A percentile compares a stretch with the other conserved stretches of the same genome.
Evolutionary conservation across 169 alveolate genomes (phyloP).

Genomic region (Plasmodium inui): DNA sequence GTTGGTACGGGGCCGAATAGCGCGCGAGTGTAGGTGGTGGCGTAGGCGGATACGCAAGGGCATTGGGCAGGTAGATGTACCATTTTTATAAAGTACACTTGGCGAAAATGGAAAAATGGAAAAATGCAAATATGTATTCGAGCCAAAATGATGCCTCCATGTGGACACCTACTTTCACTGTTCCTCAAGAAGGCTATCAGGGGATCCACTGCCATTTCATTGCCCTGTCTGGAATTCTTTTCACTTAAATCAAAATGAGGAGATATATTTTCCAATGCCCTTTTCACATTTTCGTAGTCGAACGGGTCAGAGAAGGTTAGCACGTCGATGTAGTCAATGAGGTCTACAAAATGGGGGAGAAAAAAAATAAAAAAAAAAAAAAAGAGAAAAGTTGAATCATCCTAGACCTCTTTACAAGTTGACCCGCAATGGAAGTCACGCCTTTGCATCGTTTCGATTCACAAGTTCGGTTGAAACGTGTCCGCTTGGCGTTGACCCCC

Average conservation of each 20-base stretch:
- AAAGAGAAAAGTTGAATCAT: neutral
- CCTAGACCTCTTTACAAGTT: neutral
- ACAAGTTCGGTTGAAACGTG: neutral
- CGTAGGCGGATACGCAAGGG: neutral
- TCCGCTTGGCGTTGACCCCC: neutral
- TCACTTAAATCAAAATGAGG: conserved; percentile 36
- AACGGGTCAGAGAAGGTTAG: conserved; percentile 56
- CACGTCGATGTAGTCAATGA: conserved; percentile 60
- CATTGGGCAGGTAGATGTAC: neutral
- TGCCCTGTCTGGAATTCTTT: conserved; percentile 1
- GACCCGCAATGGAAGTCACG: neutral
- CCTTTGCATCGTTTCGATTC: neutral
- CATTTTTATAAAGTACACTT: neutral
- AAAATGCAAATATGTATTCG: neutral
- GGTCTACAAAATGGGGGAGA: conserved; percentile 3
- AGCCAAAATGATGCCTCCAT: neutral
- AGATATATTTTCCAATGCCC: conserved; percentile 38
- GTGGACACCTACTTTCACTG: conserved; percentile 12
- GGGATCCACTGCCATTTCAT: conserved; percentile 34
- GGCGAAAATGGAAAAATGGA: neutral
- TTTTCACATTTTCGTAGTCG: conserved; percentile 60
- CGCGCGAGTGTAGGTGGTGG: neutral
- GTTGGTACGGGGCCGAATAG: neutral
- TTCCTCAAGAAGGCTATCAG: conserved; percentile 48
- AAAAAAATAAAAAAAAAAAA: neutral